Base-by-base conservation (phyloP, 805 yeast genomes). In the Kodamaea sagamina region DNA sequence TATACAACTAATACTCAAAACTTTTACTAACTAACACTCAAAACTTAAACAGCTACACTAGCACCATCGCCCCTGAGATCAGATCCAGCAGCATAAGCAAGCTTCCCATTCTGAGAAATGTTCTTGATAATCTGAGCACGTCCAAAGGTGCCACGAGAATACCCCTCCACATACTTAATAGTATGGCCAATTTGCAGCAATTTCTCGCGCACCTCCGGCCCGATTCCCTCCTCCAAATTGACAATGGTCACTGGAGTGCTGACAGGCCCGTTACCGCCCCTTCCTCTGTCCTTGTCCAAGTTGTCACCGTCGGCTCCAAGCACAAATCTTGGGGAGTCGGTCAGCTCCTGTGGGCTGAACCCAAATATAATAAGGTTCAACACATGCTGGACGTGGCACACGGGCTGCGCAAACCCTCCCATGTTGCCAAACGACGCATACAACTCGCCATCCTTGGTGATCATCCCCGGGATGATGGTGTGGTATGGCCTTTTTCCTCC, bases 401-500 rank as follows among this genome's bases (percentile, higher is more conserved):
- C 88, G 2, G 95, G 95, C 60, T 87, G 95, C 68, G 82, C 85
- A 65, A 81, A 86, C 0, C 92, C 95, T 12, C 95, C 95, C 89
- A 85, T 86, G 47, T 84, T 86, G 39, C 92, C 93, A 52, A 74
- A 82, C n/a, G 83, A 65, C 0, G 89, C 89, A 54, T 72, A 81
- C n/a, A 86, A 62, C 4, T 56, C 52, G 13, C 59, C 62, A 19
- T 76, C 77, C 19, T 66, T 72, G 10, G 95, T 86, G 22, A 86
- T 76, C 82, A 86, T 75, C 0, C 89, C 87, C 1, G 95, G 95
- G 46, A 86, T 86, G 46, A 86, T 86, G 0, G 95, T 87, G 55
- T 87, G 95, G 61, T 85, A 86, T 1, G 89, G 82, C 49, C 93
- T 68, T 59, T 86, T 86, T 13, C 78, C 75, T 2, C 88, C 87